These are phyloP conservation scores for Russula sp. DNA, from an alignment of 768 basidiomycete species.

Conservation along the genomic window DNA sequence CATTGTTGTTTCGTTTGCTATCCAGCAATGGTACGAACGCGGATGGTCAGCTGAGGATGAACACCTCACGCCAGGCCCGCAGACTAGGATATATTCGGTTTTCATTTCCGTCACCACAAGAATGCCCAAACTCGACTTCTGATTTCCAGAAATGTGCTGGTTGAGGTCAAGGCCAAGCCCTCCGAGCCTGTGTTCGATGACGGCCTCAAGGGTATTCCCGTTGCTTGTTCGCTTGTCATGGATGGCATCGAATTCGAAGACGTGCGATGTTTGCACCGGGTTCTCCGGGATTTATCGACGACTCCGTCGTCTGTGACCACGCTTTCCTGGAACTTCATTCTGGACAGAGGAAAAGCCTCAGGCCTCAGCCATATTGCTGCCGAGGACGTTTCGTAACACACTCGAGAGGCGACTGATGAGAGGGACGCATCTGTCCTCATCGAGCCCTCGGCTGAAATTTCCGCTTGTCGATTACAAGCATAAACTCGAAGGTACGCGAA, in stretches of 20 bases:
- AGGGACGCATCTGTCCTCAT: background rate
- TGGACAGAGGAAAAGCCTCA: background rate
- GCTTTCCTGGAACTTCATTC: background rate
- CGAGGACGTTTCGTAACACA: background rate
- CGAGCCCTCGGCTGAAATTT: background rate
- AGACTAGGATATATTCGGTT: background rate
- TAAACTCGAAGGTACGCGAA: no score
- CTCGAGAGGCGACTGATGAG: background rate
- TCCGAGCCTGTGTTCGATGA: background rate
- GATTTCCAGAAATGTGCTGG: background rate
- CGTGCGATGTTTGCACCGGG: background rate
- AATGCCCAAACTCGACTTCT: background rate
- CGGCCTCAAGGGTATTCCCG: background rate
- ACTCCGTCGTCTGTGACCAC: background rate
- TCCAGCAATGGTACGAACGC: no score
- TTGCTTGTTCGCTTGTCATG: background rate
- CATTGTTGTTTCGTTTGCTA: no score
- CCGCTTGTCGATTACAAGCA: background rate
- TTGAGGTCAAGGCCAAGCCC: background rate
- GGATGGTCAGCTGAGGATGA: no score
- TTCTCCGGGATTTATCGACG: background rate
- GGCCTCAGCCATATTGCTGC: background rate
- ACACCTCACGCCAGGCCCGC: background rate
- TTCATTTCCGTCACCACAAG: background rate
- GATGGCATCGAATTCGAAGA: background rate